Percentiles rank a stretch among this genome's conserved stretches.
Conservation (phyloP, 257 asterid genomes). For the Thymus mandschuricus region DNA sequence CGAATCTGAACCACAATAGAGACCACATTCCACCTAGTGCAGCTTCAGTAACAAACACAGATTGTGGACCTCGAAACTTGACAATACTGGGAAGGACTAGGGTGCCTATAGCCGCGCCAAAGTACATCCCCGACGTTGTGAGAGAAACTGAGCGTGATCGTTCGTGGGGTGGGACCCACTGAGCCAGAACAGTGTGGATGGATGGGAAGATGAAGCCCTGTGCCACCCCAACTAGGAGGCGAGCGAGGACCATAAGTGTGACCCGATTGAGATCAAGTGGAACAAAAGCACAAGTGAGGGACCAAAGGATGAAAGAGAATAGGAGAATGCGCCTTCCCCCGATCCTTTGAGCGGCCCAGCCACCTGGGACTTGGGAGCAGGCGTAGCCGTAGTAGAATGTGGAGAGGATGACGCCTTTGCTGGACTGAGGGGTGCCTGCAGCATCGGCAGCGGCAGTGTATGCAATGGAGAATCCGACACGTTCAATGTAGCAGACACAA, state of each 20-base stretch:
- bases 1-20: conserved; percentile 71
- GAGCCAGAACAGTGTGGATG: conserved; percentile 93
- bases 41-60: conserved; percentile 83
- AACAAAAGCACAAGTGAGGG: conserved; percentile 78
- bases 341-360: conserved; percentile 93
- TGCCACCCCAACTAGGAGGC: conserved; percentile 91
- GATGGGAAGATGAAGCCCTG: conserved; percentile 97
- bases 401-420: conserved; percentile 86
- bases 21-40: conserved; percentile 82
- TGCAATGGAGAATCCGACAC: conserved; percentile 94
- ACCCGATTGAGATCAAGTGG: conserved; percentile 76
- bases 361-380: conserved; percentile 94
- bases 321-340: conserved; percentile 90
- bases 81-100: conserved; percentile 82
- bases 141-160: conserved; percentile 88
- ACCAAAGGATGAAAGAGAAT: conserved; percentile 80
- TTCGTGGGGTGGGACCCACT: conserved; percentile 97
- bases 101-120: conserved; percentile 87
- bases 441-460: conserved; percentile 96
- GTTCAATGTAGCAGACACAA: conserved; percentile 85
- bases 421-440: conserved; percentile 70
- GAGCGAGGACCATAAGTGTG: conserved; percentile 68
- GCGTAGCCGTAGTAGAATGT: conserved; percentile 93
- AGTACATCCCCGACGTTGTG: conserved; percentile 92
- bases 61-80: conserved; percentile 73